A percentile compares a stretch with the other conserved stretches of the same genome.
Conservation (phyloP, 495 filamentous ascomycete genomes). For the Clohesyomyces aquaticus region DNA sequence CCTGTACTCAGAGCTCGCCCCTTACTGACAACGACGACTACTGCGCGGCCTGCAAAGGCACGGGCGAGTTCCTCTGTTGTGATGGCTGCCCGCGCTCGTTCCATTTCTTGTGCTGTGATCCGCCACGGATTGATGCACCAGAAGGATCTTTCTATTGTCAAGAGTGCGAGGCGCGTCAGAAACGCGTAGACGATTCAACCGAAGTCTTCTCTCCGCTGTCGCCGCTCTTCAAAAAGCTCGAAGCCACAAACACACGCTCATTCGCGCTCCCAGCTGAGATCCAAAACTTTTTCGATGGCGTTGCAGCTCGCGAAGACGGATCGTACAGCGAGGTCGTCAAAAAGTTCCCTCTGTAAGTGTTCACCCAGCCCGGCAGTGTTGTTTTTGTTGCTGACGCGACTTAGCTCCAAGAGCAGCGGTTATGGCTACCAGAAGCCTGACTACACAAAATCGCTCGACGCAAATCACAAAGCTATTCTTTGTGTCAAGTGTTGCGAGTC, state of each 20-base stretch:
- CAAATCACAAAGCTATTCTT: constrained; percentile 53
- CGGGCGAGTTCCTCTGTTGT: constrained; percentile 87
- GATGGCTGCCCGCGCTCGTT: constrained; percentile 86
- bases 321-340: constrained; percentile 70
- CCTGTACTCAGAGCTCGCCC: constrained; percentile 38
- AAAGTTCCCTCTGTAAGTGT: constrained; percentile 45
- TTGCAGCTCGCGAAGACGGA: constrained; percentile 72
- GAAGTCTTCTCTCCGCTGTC: constrained; percentile 54
- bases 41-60: constrained; percentile 78
- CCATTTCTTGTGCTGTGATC: constrained; percentile 83
- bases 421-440: constrained; percentile 50
- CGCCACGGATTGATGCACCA: constrained; percentile 68
- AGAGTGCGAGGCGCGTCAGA: constrained; percentile 58
- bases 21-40: constrained; percentile 85
- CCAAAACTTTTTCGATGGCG: constrained; percentile 73
- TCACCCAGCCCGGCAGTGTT: constrained; percentile 21
- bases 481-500: constrained; percentile 52
- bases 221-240: constrained; percentile 60
- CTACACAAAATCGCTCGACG: constrained; percentile 68
- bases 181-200: constrained; percentile 37
- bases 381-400: constrained; percentile 17
- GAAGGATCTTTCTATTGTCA: constrained; percentile 85
- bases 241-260: constrained; percentile 68
- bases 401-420: constrained; percentile 34
- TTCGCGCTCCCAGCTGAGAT: constrained; percentile 71